phyloP scores from a whole-genome alignment of 176 grass and related monocot species.

The Ampelocalamus luodianensis region DNA sequence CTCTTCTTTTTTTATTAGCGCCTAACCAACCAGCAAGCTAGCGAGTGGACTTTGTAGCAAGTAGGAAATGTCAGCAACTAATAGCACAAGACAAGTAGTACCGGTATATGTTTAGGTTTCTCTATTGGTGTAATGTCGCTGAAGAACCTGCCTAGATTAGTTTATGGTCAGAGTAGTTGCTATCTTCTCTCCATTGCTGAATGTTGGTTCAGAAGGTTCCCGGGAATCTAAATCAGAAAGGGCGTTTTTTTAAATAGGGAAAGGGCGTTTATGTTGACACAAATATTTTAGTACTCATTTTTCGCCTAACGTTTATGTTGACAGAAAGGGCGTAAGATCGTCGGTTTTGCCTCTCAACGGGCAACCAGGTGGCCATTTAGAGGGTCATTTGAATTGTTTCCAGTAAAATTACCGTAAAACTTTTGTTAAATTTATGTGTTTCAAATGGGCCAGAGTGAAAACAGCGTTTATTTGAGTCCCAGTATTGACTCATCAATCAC shows the following conservation, averaged over 20 bases:
- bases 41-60: conserved; percentile 25
- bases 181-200: not conserved
- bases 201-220: not conserved
- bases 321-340: too few species aligned
- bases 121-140: not conserved
- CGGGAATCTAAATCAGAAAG: not conserved
- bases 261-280: too few species aligned
- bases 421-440: too few species aligned
- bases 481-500: not conserved
- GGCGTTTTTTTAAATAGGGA: too few species aligned
- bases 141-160: not conserved
- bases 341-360: not conserved
- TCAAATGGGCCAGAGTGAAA: not conserved
- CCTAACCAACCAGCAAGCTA: conserved; percentile 21
- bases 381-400: too few species aligned
- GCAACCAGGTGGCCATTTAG: too few species aligned
- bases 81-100: conserved; percentile 6
- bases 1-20: conserved; percentile 10
- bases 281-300: not conserved
- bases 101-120: not conserved
- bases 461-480: not conserved
- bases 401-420: too few species aligned
- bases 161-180: conserved; percentile 1
- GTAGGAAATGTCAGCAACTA: conserved; percentile 20
- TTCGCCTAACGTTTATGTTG: not conserved